These are phyloP conservation scores for Amanita phalloides DNA, from an alignment of 768 basidiomycete genomes.

Conservation along the genomic window DNA sequence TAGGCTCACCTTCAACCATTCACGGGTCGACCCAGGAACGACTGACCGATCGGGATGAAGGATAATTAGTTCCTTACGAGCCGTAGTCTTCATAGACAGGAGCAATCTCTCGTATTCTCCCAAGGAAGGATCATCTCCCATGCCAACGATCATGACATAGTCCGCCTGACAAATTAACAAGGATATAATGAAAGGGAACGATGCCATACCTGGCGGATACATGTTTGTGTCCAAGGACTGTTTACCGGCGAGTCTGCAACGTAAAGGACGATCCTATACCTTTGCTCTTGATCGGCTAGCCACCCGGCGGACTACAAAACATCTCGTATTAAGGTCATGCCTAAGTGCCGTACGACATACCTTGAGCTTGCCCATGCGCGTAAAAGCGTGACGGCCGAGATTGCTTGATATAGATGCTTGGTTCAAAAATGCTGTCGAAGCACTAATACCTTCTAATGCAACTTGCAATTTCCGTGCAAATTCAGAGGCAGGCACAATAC, in stretches of 20 bases:
- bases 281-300: slow-evolving; percentile 93
- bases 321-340: background rate
- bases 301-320: slow-evolving; percentile 44
- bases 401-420: slow-evolving; percentile 89
- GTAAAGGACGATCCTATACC: slow-evolving; percentile 88
- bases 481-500: slow-evolving; percentile 79
- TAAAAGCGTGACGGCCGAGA: slow-evolving; percentile 91
- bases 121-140: slow-evolving; percentile 83
- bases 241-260: slow-evolving; percentile 93
- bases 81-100: slow-evolving; percentile 94
- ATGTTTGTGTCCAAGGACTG: slow-evolving; percentile 97
- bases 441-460: slow-evolving; percentile 89
- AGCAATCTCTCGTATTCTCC: slow-evolving; percentile 94
- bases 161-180: slow-evolving; percentile 48
- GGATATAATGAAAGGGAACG: background rate
- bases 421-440: slow-evolving; percentile 85
- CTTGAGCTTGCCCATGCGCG: slow-evolving; percentile 94
- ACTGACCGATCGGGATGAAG: slow-evolving; percentile 89
- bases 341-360: slow-evolving; percentile 33
- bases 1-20: slow-evolving; percentile 78
- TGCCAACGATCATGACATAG: slow-evolving; percentile 87
- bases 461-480: slow-evolving; percentile 85
- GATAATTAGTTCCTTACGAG: slow-evolving; percentile 92
- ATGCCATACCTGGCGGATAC: slow-evolving; percentile 72
- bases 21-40: slow-evolving; percentile 81